Percentiles rank a stretch among this genome's conserved stretches.
phyloP scores from a whole-genome alignment of 768 basidiomycete species.

The Krasilnikovozyma curviuscula region DNA sequence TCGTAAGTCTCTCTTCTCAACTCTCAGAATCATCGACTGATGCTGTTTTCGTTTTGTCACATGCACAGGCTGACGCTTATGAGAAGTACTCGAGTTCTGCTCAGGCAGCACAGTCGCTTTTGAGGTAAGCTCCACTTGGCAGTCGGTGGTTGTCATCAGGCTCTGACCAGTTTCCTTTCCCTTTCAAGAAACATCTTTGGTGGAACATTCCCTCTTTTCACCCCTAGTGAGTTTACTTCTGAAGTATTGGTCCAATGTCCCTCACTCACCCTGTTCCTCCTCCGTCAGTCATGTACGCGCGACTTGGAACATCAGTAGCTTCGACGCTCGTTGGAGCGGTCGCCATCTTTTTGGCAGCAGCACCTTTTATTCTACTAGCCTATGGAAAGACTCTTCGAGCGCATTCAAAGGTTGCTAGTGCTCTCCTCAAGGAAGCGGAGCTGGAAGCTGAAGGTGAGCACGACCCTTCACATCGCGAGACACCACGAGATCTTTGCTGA shows the following conservation, averaged over 20 bases:
- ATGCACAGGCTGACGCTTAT: conserved; percentile 23
- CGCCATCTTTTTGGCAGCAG: conserved; percentile 16
- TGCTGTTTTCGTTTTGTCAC: conserved; percentile 11
- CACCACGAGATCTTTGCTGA: too few species aligned
- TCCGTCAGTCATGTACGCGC: neutral
- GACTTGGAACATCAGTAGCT: conserved; percentile 13
- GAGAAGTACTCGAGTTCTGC: conserved; percentile 23
- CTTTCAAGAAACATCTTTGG: conserved; percentile 15
- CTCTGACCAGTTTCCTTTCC: neutral
- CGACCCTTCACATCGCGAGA: too few species aligned
- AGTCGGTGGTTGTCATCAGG: too few species aligned
- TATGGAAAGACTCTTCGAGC: conserved; percentile 21
- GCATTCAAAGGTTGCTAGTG: conserved; percentile 20
- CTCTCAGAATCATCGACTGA: conserved; percentile 15
- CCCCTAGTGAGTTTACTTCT: conserved; percentile 11
- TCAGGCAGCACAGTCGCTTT: conserved; percentile 21
- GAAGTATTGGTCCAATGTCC: too few species aligned
- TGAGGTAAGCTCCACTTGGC: neutral
- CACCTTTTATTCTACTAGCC: conserved; percentile 18
- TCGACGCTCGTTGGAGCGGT: conserved; percentile 21
- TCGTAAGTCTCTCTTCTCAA: conserved; percentile 19
- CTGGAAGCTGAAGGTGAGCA: too few species aligned
- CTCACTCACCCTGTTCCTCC: neutral
- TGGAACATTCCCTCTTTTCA: conserved; percentile 19
- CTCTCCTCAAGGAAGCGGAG: conserved; percentile 15